A percentile compares a stretch with the other conserved stretches of the same genome.
These are phyloP conservation scores for Fusarium penzigii DNA, from an alignment of 2,329 filamentous ascomycete genomes.

Conservation along the genomic window DNA sequence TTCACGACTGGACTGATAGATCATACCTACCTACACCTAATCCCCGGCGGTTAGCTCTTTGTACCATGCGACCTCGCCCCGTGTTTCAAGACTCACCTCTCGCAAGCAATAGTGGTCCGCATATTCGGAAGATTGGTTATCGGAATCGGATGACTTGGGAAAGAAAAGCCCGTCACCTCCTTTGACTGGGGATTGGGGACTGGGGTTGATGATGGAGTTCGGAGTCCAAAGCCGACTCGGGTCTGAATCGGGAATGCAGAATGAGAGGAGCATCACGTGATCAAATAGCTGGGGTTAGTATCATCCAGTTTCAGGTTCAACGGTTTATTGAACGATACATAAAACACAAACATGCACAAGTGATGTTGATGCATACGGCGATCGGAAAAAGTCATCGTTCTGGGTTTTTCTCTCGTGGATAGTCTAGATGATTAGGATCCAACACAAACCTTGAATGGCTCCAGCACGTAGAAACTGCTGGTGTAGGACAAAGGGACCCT, in stretches of 20 bases:
- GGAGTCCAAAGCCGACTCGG: conserved; percentile 14
- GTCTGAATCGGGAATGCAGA: conserved; percentile 1
- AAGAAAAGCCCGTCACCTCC: neutral
- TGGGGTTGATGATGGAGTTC: neutral
- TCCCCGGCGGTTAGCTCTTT: neutral
- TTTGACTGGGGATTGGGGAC: neutral
- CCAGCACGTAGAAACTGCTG: too few relatives aligned
- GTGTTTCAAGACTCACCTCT: conserved; percentile 14
- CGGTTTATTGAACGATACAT: too few relatives aligned
- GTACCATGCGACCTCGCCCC: neutral
- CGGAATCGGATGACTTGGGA: neutral
- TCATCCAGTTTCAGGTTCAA: too few relatives aligned
- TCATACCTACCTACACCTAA: conserved; percentile 24
- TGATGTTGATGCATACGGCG: too few relatives aligned
- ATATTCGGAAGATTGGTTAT: conserved; percentile 2
- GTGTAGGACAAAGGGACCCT: too few relatives aligned
- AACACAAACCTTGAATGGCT: too few relatives aligned
- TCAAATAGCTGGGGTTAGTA: conserved; percentile 5
- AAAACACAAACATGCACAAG: too few relatives aligned
- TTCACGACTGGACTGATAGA: neutral
- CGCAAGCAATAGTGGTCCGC: conserved; percentile 27
- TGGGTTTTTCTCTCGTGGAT: too few relatives aligned
- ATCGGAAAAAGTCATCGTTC: too few relatives aligned
- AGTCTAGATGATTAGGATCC: too few relatives aligned
- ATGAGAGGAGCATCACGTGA: neutral